Base-by-base conservation (phyloP, 108 stramenopile species). In the Pseudonitzschia delicatissima region DNA sequence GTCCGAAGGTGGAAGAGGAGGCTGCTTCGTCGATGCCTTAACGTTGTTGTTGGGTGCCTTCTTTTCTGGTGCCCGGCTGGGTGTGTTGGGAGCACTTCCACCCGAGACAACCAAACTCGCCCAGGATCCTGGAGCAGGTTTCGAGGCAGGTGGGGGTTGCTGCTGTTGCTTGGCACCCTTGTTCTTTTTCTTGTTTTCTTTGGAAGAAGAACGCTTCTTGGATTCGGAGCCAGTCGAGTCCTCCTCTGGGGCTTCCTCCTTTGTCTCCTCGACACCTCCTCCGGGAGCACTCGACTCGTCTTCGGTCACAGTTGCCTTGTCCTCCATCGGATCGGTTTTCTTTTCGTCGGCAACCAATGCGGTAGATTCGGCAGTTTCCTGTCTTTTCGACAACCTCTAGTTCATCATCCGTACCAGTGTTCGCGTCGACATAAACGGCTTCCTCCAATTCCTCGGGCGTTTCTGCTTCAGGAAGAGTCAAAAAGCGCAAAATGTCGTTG, bases 401-500 rank as follows among this genome's bases (percentile, higher is more conserved):
- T 52, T n/a, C 32, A 39, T 49, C 45, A 13, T 42, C 35, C 23
- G 39, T 61, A 15, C 28, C 68, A 15, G 31, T 0, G 2, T 39
- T 40, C 28, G 33, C 20, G 15, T 13, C 31, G n/a, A 31, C 66
- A 13, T 49, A 34, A 26, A 51, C 49, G 23, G 27, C 64, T 61
- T 45, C 66, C 2, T 26, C 67, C 27, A 39, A 35, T 21, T 40
- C 68, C 50, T 8, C 55, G 21, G 52, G 15, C 25, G 57, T 65
- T 21, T 52, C 31, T 18, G 31, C 62, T 17, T 29, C 23, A 44
- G 45, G 25, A 12, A 36, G 67, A 1, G 59, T 39, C 69, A 93
- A 59, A 73, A 93, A 90, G 45, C 91, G 72, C 47, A 93, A 64
- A 59, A 93, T 74, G 65, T 93, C 91, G 63, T 93, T 93, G 72